These are phyloP conservation scores for Tolypocladium ovalisporum DNA, from an alignment of 2,329 filamentous ascomycete species.

Conservation along the genomic window DNA sequence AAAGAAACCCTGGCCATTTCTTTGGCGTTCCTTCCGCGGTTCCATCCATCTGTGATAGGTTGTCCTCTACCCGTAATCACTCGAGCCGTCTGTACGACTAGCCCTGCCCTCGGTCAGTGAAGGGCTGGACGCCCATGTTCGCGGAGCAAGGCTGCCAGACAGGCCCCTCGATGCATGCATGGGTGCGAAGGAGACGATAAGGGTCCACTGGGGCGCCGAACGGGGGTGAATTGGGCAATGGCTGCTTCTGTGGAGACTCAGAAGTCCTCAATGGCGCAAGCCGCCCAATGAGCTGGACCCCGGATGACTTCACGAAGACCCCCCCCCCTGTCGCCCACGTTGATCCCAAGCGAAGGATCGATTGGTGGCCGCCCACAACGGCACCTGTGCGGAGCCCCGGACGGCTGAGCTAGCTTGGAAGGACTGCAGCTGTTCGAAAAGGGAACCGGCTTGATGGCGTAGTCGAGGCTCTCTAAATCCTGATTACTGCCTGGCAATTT, in stretches of 20 bases:
- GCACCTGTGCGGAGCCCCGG: neutral
- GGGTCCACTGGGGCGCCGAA: neutral
- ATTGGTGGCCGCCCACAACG: slow-evolving; percentile 1
- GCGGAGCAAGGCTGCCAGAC: neutral
- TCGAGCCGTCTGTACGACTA: neutral
- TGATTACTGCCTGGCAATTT: neutral
- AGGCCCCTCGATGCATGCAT: neutral
- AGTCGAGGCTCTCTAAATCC: neutral
- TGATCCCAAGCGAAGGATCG: slow-evolving; percentile 1
- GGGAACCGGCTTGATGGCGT: neutral
- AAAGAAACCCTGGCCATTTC: neutral
- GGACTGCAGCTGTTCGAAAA: neutral
- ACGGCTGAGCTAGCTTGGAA: neutral
- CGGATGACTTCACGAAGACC: neutral
- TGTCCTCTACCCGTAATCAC: neutral
- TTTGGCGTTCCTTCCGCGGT: neutral
- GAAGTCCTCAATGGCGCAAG: neutral
- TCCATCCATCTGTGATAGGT: neutral
- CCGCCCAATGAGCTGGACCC: neutral
- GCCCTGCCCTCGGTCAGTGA: neutral
- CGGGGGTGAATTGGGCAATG: neutral
- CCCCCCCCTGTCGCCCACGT: slow-evolving; percentile 2
- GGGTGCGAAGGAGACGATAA: neutral
- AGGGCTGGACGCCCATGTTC: neutral
- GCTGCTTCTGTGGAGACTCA: neutral